phyloP scores from a whole-genome alignment of 75 land plant genomes.

The Chamaecyparis obtusa region DNA sequence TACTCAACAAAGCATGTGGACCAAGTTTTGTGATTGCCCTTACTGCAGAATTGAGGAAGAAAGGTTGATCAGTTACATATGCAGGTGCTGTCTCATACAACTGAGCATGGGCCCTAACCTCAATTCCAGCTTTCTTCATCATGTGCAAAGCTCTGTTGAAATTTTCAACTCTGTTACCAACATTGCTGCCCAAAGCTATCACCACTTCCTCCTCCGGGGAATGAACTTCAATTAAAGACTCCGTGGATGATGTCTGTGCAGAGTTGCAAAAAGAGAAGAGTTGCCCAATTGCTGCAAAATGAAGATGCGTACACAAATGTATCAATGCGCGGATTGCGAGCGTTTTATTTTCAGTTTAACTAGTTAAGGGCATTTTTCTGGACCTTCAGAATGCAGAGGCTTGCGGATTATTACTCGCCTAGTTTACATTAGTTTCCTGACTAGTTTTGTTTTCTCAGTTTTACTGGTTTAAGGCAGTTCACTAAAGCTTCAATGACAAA shows the following conservation, averaged over 20 bases:
- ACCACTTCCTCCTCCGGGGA: conserved; percentile 77
- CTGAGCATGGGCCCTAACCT: conserved; percentile 63
- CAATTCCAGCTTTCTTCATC: conserved; percentile 67
- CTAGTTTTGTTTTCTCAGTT: background rate
- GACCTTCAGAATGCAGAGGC: background rate
- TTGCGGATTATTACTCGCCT: background rate
- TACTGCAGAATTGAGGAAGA: conserved; percentile 89
- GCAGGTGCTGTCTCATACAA: conserved; percentile 90
- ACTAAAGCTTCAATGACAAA: too few species aligned
- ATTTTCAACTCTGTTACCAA: conserved; percentile 70
- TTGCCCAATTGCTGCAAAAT: background rate
- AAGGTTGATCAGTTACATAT: conserved; percentile 88
- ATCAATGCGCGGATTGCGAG: background rate
- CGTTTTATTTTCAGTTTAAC: background rate
- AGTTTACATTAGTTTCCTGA: too few species aligned
- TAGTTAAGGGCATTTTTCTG: background rate
- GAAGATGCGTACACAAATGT: background rate
- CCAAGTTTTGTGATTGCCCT: conserved; percentile 72
- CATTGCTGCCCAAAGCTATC: conserved; percentile 93
- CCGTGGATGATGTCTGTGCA: background rate
- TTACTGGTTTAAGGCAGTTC: background rate
- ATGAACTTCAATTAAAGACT: background rate
- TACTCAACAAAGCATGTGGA: conserved; percentile 67
- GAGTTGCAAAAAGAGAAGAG: background rate
- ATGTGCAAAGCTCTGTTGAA: conserved; percentile 68